A percentile compares a stretch with the other conserved stretches of the same genome.
phyloP scores from a whole-genome alignment of 345 rosid genomes.

The Heritiera littoralis region DNA sequence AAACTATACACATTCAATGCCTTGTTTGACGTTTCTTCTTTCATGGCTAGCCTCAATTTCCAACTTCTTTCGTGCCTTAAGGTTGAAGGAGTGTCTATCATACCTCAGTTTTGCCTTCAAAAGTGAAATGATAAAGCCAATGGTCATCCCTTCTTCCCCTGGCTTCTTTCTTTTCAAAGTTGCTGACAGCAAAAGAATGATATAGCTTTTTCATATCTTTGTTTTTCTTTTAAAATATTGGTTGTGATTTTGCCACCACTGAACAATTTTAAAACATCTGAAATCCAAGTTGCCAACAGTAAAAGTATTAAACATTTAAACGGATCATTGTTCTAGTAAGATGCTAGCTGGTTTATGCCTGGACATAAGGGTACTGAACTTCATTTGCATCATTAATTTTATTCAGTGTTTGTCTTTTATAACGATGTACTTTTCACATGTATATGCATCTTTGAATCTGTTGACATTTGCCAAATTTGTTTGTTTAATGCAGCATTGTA shows the following conservation, averaged over 20 bases:
- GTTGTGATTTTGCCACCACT: neutral
- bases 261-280: neutral
- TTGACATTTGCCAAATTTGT: neutral
- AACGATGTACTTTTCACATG: neutral
- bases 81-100: neutral
- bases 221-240: neutral
- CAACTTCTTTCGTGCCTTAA: neutral
- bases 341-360: neutral
- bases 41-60: neutral
- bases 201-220: neutral
- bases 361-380: neutral
- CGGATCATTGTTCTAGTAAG: neutral
- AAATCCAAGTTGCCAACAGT: neutral
- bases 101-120: neutral
- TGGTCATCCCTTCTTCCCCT: neutral
- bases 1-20: neutral
- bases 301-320: neutral
- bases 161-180: neutral
- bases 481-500: slow-evolving; percentile 6
- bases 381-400: neutral
- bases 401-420: neutral
- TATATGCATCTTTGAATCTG: neutral
- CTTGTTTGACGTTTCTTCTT: neutral
- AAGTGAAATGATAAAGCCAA: neutral
- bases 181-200: neutral